A percentile compares a stretch with the other conserved stretches of the same genome.
Evolutionary conservation across 2,329 filamentous ascomycete genomes (phyloP).

Genomic region (Cladosporium sp.): DNA sequence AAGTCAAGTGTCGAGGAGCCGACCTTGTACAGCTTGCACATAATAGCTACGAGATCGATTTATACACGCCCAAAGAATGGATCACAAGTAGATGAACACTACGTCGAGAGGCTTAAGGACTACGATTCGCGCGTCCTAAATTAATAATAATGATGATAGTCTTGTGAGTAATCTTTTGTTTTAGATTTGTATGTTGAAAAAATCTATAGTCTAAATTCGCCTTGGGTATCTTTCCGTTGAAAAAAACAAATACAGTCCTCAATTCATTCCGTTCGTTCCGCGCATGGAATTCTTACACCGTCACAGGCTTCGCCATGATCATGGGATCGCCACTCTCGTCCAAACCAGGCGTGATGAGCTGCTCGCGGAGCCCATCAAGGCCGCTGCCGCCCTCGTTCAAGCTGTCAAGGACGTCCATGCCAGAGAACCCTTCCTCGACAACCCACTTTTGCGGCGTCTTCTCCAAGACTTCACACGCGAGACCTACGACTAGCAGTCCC

Average conservation of each 20-base stretch:
- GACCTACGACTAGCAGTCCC: slow-evolving; percentile 81
- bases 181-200: slow-evolving; percentile 12
- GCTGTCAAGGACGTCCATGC: slow-evolving; percentile 58
- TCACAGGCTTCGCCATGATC: slow-evolving; percentile 11
- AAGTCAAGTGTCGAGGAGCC: too few relatives aligned
- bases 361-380: slow-evolving; percentile 34
- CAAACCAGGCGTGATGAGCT: slow-evolving; percentile 29
- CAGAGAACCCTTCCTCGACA: slow-evolving; percentile 84
- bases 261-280: neutral
- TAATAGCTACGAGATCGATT: too few relatives aligned
- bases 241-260: neutral
- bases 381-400: slow-evolving; percentile 32
- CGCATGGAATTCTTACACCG: neutral
- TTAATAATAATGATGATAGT: too few relatives aligned
- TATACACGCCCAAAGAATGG: too few relatives aligned
- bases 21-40: too few relatives aligned
- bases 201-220: slow-evolving; percentile 7
- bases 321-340: slow-evolving; percentile 23
- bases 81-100: too few relatives aligned
- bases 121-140: neutral
- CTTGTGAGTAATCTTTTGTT: neutral
- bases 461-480: slow-evolving; percentile 77
- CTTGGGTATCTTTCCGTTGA: slow-evolving; percentile 16
- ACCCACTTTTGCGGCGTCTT: slow-evolving; percentile 68
- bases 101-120: too few relatives aligned